A percentile compares a stretch with the other conserved stretches of the same genome.
phyloP scores from a whole-genome alignment of 1,284 basidiomycete genomes.

The Puccinia novopanici region DNA sequence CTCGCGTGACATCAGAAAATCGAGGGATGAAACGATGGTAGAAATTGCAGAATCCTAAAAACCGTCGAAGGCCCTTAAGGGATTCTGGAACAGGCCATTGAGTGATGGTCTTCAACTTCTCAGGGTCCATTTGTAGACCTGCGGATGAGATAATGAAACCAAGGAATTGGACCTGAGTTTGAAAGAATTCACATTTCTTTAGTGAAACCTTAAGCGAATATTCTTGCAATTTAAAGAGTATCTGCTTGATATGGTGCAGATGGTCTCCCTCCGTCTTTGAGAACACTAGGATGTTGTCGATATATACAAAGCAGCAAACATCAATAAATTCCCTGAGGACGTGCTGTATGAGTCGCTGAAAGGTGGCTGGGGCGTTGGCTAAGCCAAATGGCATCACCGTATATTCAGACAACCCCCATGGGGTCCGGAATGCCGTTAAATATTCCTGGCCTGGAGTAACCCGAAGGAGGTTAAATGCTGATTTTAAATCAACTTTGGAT shows the following conservation, averaged over 20 bases:
- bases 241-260: neutral
- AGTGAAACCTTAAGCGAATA: neutral
- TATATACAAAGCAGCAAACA: conserved; percentile 19
- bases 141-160: conserved; percentile 19
- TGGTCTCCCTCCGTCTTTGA: conserved; percentile 60
- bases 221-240: neutral
- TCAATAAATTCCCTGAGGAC: neutral
- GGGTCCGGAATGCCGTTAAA: conserved; percentile 61
- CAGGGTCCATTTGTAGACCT: conserved; percentile 11
- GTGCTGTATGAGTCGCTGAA: neutral
- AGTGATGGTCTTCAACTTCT: conserved; percentile 3
- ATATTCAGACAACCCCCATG: conserved; percentile 61
- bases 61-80: too few relatives aligned
- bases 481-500: conserved; percentile 57
- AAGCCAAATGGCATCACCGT: conserved; percentile 62
- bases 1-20: neutral
- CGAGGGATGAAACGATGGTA: conserved; percentile 9
- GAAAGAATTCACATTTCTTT: conserved; percentile 31
- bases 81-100: conserved; percentile 11
- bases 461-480: conserved; percentile 57
- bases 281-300: too few relatives aligned
- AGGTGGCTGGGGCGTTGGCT: conserved; percentile 60
- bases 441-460: conserved; percentile 57
- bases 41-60: conserved; percentile 33
- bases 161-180: conserved; percentile 6